A percentile compares a stretch with the other conserved stretches of the same genome.
Conservation (phyloP, 371 early-diverging fungal genomes). For the Mortierella sp. region DNA sequence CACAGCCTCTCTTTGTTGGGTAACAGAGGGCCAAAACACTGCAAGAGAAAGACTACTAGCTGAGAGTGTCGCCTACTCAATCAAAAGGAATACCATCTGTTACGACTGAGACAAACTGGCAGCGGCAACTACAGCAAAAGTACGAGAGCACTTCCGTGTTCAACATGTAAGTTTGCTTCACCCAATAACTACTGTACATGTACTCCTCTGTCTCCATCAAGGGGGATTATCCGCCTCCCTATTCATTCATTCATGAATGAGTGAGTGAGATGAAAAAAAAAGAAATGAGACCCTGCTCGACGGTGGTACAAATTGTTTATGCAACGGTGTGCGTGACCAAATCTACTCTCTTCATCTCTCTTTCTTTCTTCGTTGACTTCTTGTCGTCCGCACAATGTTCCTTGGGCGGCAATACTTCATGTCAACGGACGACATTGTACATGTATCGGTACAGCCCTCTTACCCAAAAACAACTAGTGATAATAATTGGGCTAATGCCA, state of each 20-base stretch:
- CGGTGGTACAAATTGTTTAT: background rate
- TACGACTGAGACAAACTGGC: no score
- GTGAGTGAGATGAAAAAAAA: background rate
- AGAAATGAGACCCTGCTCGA: background rate
- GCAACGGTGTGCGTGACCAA: background rate
- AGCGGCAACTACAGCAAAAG: no score
- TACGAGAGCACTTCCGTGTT: no score
- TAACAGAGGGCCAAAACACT: background rate
- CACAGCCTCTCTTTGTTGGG: conserved; percentile 11
- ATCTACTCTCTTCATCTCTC: no score
- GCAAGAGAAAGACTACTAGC: background rate
- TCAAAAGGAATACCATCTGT: background rate
- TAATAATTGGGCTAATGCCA: no score
- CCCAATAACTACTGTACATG: no score
- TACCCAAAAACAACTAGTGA: no score
- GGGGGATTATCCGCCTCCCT: no score
- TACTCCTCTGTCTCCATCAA: no score
- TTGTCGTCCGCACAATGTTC: conserved; percentile 1
- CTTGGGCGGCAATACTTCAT: background rate
- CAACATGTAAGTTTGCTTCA: no score
- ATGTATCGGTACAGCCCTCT: no score
- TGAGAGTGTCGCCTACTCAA: background rate
- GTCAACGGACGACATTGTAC: background rate
- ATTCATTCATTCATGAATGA: background rate
- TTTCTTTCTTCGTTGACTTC: background rate